phyloP scores from a whole-genome alignment of 345 rosid genomes.

The Bruguiera parviflora region DNA sequence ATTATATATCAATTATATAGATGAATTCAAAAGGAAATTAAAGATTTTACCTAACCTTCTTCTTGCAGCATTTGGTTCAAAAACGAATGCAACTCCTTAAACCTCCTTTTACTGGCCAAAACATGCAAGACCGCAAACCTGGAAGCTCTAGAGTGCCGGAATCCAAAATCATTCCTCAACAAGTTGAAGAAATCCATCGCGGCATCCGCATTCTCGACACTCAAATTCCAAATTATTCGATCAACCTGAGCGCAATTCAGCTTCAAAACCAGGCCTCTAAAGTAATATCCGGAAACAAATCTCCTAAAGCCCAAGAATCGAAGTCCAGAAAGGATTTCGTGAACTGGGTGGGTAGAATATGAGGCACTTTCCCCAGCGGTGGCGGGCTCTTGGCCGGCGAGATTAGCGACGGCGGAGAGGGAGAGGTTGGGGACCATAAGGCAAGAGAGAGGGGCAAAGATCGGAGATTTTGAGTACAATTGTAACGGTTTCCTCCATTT shows the following conservation, averaged over 20 bases:
- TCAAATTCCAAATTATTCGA: slow-evolving; percentile 40
- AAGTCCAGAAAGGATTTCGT: slow-evolving; percentile 42
- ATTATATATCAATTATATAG: neutral
- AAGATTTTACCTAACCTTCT: slow-evolving; percentile 45
- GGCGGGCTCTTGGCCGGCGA: neutral
- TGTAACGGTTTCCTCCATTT: slow-evolving; percentile 14
- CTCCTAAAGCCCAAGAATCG: slow-evolving; percentile 41
- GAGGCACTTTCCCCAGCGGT: neutral
- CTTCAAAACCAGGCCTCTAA: slow-evolving; percentile 31
- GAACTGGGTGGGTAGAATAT: slow-evolving; percentile 25
- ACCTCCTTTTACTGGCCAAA: slow-evolving; percentile 46
- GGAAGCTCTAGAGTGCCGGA: slow-evolving; percentile 53
- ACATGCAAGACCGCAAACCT: slow-evolving; percentile 50
- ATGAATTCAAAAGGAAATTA: neutral
- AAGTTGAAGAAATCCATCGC: slow-evolving; percentile 48
- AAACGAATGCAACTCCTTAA: slow-evolving; percentile 46
- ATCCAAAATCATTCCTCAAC: slow-evolving; percentile 47
- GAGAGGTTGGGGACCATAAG: slow-evolving; percentile 4
- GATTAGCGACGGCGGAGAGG: neutral
- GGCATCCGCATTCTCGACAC: slow-evolving; percentile 40
- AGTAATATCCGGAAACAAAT: slow-evolving; percentile 35
- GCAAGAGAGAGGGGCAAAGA: slow-evolving; percentile 1
- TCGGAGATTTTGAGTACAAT: slow-evolving; percentile 5
- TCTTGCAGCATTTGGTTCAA: slow-evolving; percentile 48
- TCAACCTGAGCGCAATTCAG: slow-evolving; percentile 49